Percentiles rank a stretch among this genome's conserved stretches.
Evolutionary conservation across 306 rosid genomes (phyloP).

Genomic region (Inga oerstediana): DNA sequence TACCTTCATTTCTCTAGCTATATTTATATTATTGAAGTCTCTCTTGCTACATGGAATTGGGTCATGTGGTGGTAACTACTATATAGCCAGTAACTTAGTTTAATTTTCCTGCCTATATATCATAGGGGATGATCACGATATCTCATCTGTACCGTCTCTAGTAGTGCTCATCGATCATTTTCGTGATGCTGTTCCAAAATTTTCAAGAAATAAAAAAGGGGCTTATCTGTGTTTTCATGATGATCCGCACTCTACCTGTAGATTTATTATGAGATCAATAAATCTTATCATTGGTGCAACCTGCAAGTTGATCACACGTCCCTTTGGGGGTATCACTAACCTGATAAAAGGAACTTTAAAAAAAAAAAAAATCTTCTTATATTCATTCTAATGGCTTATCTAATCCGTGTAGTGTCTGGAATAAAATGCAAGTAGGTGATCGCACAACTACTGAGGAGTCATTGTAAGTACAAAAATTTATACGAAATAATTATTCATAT

Average conservation of each 20-base stretch:
- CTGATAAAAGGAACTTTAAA: background rate
- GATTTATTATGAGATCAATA: background rate
- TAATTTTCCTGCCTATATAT: background rate
- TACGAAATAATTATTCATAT: background rate
- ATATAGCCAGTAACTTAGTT: background rate
- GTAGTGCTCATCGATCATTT: background rate
- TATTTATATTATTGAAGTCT: background rate
- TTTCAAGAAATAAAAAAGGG: conserved; percentile 19
- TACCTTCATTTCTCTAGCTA: background rate
- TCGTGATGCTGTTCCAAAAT: background rate
- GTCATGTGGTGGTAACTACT: background rate
- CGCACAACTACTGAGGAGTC: background rate
- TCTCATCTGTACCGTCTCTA: background rate
- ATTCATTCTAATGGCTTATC: background rate
- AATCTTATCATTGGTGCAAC: background rate
- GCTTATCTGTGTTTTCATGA: conserved; percentile 1
- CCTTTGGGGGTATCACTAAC: background rate
- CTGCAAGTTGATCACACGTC: background rate
- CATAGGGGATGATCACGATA: no score
- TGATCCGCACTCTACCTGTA: background rate
- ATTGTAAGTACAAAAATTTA: background rate
- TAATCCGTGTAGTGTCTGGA: background rate
- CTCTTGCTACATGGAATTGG: background rate
- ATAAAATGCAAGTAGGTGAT: background rate
- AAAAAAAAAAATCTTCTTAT: background rate